phyloP scores from a whole-genome alignment of 2,329 filamentous ascomycete genomes.

The Tolypocladium guangdongense region DNA sequence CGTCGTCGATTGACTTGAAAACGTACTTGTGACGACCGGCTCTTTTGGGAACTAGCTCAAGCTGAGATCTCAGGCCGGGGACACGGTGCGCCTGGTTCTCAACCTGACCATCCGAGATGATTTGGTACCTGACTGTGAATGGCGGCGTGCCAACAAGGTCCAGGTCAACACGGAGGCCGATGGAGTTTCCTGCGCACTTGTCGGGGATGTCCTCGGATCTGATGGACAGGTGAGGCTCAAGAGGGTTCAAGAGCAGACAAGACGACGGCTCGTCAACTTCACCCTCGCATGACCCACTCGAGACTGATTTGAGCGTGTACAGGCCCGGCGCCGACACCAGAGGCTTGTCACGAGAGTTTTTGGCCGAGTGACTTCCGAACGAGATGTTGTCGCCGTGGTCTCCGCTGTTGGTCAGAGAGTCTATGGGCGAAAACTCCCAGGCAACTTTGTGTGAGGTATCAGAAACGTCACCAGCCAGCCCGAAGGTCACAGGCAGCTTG shows the following conservation, averaged over 20 bases:
- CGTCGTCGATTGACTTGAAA: slow-evolving; percentile 72
- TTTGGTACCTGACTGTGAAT: slow-evolving; percentile 71
- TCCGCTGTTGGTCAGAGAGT: slow-evolving; percentile 56
- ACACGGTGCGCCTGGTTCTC: slow-evolving; percentile 46
- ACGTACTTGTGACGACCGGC: slow-evolving; percentile 82
- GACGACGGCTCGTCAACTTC: slow-evolving; percentile 89
- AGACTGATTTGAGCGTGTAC: slow-evolving; percentile 73
- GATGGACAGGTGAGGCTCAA: slow-evolving; percentile 69
- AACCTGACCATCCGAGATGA: slow-evolving; percentile 50
- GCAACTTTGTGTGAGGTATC: slow-evolving; percentile 61
- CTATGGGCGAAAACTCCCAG: slow-evolving; percentile 73
- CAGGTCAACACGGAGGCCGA: slow-evolving; percentile 79
- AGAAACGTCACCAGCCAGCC: slow-evolving; percentile 44
- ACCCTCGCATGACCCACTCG: slow-evolving; percentile 71
- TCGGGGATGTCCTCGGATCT: slow-evolving; percentile 76
- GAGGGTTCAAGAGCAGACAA: slow-evolving; percentile 84
- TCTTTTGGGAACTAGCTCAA: slow-evolving; percentile 70
- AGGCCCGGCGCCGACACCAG: slow-evolving; percentile 67
- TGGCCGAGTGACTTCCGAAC: slow-evolving; percentile 47
- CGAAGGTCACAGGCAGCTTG: slow-evolving; percentile 61
- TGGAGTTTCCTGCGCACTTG: slow-evolving; percentile 87
- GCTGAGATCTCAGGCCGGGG: slow-evolving; percentile 65
- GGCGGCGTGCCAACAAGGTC: slow-evolving; percentile 89
- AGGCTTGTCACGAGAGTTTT: slow-evolving; percentile 51
- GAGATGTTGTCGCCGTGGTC: slow-evolving; percentile 54